These are phyloP conservation scores for Platismatia glauca DNA, from an alignment of 495 filamentous ascomycete genomes.

Conservation along the genomic window DNA sequence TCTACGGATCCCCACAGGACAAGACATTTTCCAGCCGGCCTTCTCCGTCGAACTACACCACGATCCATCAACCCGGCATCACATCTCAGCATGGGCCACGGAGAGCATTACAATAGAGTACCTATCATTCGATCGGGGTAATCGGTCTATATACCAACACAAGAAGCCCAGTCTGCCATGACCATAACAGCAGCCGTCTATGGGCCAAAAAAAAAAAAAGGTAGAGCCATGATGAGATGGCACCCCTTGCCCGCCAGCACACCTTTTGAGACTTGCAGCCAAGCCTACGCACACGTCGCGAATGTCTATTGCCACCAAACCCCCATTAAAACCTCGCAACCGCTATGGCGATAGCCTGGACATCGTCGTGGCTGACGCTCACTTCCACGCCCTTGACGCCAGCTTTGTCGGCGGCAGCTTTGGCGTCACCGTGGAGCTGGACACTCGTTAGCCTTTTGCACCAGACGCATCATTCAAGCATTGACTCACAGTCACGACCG, in stretches of 20 bases:
- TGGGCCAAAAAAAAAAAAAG: too few species aligned
- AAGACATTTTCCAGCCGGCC: too few species aligned
- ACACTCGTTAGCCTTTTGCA: slow-evolving; percentile 32
- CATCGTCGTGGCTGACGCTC: slow-evolving; percentile 89
- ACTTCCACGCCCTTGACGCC: slow-evolving; percentile 81
- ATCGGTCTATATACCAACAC: neutral
- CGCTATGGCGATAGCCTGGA: slow-evolving; percentile 86
- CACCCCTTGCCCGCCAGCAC: neutral
- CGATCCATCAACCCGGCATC: too few species aligned
- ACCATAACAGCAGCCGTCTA: neutral
- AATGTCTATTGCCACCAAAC: neutral
- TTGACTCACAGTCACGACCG: slow-evolving; percentile 69
- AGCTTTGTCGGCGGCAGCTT: slow-evolving; percentile 67
- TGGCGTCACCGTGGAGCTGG: slow-evolving; percentile 77
- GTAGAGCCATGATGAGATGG: neutral
- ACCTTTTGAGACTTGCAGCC: neutral
- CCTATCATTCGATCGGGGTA: neutral
- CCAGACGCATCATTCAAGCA: slow-evolving; percentile 3
- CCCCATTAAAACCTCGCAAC: slow-evolving; percentile 55
- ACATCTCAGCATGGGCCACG: too few species aligned
- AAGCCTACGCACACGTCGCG: neutral
- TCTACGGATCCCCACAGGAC: too few species aligned
- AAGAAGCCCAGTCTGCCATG: neutral
- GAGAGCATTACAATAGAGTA: neutral
- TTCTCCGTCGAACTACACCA: too few species aligned